phyloP scores from a whole-genome alignment of 768 basidiomycete species.

The Leccinellum luteum region DNA sequence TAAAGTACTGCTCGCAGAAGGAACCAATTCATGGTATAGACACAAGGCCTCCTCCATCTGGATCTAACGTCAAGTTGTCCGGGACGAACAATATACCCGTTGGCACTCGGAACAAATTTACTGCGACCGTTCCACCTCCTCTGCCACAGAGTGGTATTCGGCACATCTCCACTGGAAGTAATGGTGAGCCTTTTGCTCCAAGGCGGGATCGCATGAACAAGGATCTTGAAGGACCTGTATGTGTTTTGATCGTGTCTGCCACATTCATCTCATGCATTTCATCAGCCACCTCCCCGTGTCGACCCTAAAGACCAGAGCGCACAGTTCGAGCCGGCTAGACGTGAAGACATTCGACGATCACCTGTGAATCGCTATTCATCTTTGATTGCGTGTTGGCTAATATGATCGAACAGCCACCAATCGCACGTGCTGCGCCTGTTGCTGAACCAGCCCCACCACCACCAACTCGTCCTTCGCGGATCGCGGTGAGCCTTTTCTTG shows the following conservation, averaged over 20 bases:
- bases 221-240: slow-evolving; percentile 26
- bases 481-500: slow-evolving; percentile 9
- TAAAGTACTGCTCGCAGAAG: slow-evolving; percentile 12
- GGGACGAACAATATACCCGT: slow-evolving; percentile 35
- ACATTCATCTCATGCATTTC: slow-evolving; percentile 7
- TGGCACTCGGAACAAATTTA: slow-evolving; percentile 27
- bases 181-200: slow-evolving; percentile 18
- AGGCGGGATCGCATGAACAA: slow-evolving; percentile 16
- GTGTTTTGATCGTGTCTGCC: not conserved
- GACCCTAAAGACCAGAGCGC: not conserved
- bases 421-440: slow-evolving; percentile 3
- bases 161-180: slow-evolving; percentile 13
- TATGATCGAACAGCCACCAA: slow-evolving; percentile 6
- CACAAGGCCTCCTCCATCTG: slow-evolving; percentile 10
- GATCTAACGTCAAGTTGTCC: slow-evolving; percentile 26
- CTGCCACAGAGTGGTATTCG: not conserved
- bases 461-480: slow-evolving; percentile 16
- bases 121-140: slow-evolving; percentile 1
- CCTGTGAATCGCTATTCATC: slow-evolving; percentile 13
- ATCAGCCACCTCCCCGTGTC: slow-evolving; percentile 18
- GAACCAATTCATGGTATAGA: slow-evolving; percentile 17
- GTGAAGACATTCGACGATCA: slow-evolving; percentile 13
- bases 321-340: slow-evolving; percentile 5
- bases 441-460: slow-evolving; percentile 6
- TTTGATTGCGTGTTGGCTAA: slow-evolving; percentile 1